phyloP scores from a whole-genome alignment of 371 early-diverging fungal species.

The Umbelopsis sp. region DNA sequence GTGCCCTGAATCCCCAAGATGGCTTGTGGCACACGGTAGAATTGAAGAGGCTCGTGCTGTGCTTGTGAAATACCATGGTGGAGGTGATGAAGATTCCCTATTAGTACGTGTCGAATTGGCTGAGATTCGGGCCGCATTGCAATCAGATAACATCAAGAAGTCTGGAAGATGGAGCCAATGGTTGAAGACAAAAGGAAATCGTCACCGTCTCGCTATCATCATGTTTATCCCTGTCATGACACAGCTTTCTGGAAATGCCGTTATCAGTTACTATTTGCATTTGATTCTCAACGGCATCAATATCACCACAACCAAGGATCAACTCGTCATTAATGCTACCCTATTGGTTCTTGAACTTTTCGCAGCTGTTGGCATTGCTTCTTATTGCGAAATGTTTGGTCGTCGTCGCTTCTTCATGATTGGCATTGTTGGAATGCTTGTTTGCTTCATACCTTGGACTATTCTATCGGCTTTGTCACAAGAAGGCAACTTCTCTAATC shows the following conservation, averaged over 20 bases:
- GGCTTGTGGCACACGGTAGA: slow-evolving; percentile 51
- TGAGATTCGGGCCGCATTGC: not conserved
- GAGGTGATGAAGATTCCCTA: slow-evolving; percentile 24
- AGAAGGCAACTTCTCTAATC: not conserved
- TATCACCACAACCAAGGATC: slow-evolving; percentile 6
- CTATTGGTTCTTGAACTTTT: slow-evolving; percentile 28
- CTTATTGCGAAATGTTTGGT: slow-evolving; percentile 32
- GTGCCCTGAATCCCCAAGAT: slow-evolving; percentile 57
- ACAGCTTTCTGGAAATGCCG: slow-evolving; percentile 13
- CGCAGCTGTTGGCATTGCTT: slow-evolving; percentile 30
- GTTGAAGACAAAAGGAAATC: slow-evolving; percentile 17
- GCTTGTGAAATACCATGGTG: slow-evolving; percentile 40
- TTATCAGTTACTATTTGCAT: slow-evolving; percentile 13
- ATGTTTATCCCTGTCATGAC: slow-evolving; percentile 13
- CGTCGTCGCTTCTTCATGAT: slow-evolving; percentile 45
- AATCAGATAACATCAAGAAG: not conserved
- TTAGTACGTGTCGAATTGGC: slow-evolving; percentile 3
- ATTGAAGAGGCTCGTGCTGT: slow-evolving; percentile 44
- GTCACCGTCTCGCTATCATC: slow-evolving; percentile 7
- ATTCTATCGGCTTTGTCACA: not conserved
- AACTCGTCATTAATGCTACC: slow-evolving; percentile 8
- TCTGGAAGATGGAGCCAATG: not conserved
- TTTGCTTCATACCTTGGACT: slow-evolving; percentile 27
- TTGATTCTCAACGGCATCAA: not conserved
- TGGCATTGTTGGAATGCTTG: slow-evolving; percentile 38